These are phyloP conservation scores for Venturia oleaginea DNA, from an alignment of 2,329 filamentous ascomycete species.

Conservation along the genomic window DNA sequence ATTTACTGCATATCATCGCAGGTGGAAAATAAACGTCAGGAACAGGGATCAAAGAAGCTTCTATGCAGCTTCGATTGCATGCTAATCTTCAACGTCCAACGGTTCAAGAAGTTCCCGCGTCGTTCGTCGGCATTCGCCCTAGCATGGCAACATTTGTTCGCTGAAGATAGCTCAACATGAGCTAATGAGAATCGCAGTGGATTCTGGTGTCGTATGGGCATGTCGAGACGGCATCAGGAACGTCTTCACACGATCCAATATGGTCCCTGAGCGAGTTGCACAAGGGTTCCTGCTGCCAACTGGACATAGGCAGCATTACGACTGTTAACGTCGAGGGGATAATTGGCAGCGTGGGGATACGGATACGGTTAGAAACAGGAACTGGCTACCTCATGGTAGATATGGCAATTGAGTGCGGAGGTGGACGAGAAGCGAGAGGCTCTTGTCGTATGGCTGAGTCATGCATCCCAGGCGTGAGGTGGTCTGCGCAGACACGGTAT, in stretches of 20 bases:
- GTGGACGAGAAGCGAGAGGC: not conserved
- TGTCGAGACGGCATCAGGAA: not conserved
- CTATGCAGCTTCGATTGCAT: not conserved
- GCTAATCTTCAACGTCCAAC: slow-evolving; percentile 1
- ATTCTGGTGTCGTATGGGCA: too few species aligned
- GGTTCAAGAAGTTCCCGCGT: not conserved
- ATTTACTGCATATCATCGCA: not conserved
- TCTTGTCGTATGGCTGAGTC: not conserved
- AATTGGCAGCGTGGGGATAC: not conserved
- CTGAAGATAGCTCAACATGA: not conserved
- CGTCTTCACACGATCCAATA: not conserved
- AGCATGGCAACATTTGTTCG: not conserved
- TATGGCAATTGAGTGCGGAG: not conserved
- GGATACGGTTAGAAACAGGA: not conserved
- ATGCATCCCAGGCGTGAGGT: slow-evolving; percentile 1
- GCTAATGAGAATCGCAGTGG: not conserved
- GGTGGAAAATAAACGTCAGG: not conserved
- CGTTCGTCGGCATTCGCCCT: not conserved
- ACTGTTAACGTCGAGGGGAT: not conserved
- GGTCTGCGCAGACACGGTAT: not conserved
- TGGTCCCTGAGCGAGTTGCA: not conserved
- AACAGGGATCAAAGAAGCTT: not conserved
- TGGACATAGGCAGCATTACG: not conserved
- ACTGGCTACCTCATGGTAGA: not conserved
- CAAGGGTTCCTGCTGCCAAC: not conserved